Conservation (phyloP, 1,139 yeast species). For the Yamadazyma friedrichii region DNA sequence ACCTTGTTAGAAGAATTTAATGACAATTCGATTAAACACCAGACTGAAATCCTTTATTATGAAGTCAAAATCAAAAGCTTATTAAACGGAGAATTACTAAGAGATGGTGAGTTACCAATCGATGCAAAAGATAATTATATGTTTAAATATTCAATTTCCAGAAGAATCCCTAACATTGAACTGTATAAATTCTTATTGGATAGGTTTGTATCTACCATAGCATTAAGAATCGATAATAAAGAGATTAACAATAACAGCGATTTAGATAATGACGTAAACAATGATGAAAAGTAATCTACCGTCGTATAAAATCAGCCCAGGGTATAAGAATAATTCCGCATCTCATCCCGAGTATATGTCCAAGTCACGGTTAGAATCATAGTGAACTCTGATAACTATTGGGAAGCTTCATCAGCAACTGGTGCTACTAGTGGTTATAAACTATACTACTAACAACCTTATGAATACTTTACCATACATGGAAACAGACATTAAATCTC, state of each 20-base stretch:
- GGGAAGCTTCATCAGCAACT: too few relatives aligned
- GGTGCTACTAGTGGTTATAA: too few relatives aligned
- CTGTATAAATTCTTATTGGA: neutral
- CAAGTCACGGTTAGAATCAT: too few relatives aligned
- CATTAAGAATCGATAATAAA: neutral
- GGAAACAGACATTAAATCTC: neutral
- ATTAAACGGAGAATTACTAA: constrained; percentile 7
- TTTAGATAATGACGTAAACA: too few relatives aligned
- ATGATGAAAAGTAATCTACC: too few relatives aligned
- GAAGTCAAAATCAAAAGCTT: constrained; percentile 8
- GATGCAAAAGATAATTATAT: constrained; percentile 9
- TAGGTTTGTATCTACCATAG: neutral
- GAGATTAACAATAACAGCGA: too few relatives aligned
- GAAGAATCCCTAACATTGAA: constrained; percentile 7
- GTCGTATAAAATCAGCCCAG: too few relatives aligned
- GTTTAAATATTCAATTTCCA: constrained; percentile 9
- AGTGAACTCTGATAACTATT: too few relatives aligned
- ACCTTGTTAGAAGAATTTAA: constrained; percentile 10
- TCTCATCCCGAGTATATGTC: too few relatives aligned
- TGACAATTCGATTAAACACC: constrained; percentile 1
- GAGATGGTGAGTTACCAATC: constrained; percentile 9
- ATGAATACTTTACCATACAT: too few relatives aligned
- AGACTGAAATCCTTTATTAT: constrained; percentile 7
- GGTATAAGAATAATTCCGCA: too few relatives aligned
- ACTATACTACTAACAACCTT: too few relatives aligned